Evolutionary conservation across 176 grass and related monocot species (phyloP), one percentile per base, ranked within the genome.

Genomic region (Avena insularis): DNA sequence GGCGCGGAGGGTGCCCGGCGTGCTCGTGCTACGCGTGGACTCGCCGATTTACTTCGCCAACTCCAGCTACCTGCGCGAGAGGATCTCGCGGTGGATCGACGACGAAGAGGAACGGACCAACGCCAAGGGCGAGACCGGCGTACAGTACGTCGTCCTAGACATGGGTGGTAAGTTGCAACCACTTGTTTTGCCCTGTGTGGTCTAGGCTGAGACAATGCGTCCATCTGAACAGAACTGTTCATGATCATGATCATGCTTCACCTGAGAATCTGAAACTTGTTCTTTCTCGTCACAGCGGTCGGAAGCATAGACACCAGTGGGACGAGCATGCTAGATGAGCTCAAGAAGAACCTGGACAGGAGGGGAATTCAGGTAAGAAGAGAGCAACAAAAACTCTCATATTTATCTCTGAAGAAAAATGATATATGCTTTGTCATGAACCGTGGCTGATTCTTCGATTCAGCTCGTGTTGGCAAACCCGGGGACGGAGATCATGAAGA

Each of bases 401-500:
- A 2, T 51, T 15, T 6, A 5, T 68, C 6, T 23, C 10, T 21
- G 70, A 21, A 72, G 80, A 29, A 54, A 78, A 23, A 43, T 33
- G 10, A 16, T 4, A 48, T 6, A 29, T 5, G 16, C 16, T 29
- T 7, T 48, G 13, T 38, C 74, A 53, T 9, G 75, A 84, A 57
- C 65, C 19, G 0, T n/a, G 49, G 14, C 68, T 75, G 57, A 83
- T 84, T 51, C 36, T 65, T 56, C 12, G 4, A 51, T 84, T 71
- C 92, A 99, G 97, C 74, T 99, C 43, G 94, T 93, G 29, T 58
- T 99, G 69, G 97, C 97, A 2, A 93, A 92, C 69, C 97, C 97
- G 2, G 94, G 94, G 36, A 99, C 92, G 33, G 97, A 99, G 80
- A 83, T 99, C 54, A 97, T 99, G 94, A 96, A 96, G 90, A 99